These are phyloP conservation scores for Corymbia citriodora DNA, from an alignment of 441 rosid genomes.

Conservation along the genomic window DNA sequence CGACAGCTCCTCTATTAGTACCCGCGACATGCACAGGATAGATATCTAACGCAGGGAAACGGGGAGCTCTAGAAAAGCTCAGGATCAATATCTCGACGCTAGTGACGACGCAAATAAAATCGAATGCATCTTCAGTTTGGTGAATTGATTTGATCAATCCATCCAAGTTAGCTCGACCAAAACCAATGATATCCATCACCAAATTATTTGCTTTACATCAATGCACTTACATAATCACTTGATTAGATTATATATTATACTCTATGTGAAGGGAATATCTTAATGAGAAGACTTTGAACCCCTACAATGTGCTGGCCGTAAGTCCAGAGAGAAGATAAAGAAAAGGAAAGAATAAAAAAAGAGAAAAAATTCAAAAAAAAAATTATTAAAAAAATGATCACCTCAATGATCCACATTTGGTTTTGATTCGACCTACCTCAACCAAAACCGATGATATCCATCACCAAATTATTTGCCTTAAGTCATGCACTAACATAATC, in stretches of 20 bases:
- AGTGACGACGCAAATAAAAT: not conserved
- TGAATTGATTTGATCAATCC: accelerated
- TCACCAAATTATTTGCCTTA: not conserved
- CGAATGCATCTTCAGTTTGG: not conserved
- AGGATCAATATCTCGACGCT: not conserved
- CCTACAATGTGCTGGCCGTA: no score
- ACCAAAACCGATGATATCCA: not conserved
- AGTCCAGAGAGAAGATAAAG: no score
- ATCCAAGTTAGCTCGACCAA: not conserved
- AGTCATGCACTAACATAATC: not conserved
- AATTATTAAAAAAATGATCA: no score
- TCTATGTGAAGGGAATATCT: not conserved
- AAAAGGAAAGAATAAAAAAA: no score
- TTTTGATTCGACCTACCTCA: not conserved
- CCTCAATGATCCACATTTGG: no score
- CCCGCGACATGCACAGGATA: not conserved
- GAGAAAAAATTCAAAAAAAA: no score
- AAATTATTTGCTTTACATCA: not conserved
- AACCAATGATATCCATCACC: not conserved
- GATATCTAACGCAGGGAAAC: not conserved
- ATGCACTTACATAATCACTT: not conserved
- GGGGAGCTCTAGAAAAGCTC: not conserved
- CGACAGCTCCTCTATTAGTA: not conserved
- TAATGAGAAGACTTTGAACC: not conserved
- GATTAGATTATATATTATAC: not conserved